phyloP scores from a whole-genome alignment of 1,139 yeast species.

The Suhomyces wounanorum region DNA sequence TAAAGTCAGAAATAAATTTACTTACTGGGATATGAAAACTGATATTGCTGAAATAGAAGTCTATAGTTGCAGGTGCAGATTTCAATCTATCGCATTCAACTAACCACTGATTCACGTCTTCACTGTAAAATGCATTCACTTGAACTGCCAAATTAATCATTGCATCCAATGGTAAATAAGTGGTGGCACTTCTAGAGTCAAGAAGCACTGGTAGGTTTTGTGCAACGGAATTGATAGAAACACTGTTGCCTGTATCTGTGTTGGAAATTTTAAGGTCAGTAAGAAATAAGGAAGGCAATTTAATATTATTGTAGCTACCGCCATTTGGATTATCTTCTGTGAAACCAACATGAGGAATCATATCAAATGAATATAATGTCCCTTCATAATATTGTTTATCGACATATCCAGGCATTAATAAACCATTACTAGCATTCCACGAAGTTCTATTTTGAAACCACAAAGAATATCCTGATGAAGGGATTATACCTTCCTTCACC shows the following conservation, averaged over 20 bases:
- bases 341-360: slow-evolving; percentile 36
- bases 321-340: not conserved
- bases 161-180: slow-evolving; percentile 59
- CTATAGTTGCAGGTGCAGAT: slow-evolving; percentile 50
- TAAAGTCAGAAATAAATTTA: slow-evolving; percentile 47
- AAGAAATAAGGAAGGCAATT: slow-evolving; percentile 59
- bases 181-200: slow-evolving; percentile 57
- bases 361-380: slow-evolving; percentile 48
- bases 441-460: slow-evolving; percentile 36
- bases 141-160: slow-evolving; percentile 72
- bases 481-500: slow-evolving; percentile 33
- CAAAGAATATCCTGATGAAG: slow-evolving; percentile 56
- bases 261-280: slow-evolving; percentile 54
- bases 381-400: slow-evolving; percentile 49
- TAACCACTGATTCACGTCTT: slow-evolving; percentile 58
- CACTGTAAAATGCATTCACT: slow-evolving; percentile 66
- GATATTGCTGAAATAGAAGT: slow-evolving; percentile 56
- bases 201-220: slow-evolving; percentile 56
- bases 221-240: slow-evolving; percentile 33
- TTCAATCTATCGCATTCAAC: slow-evolving; percentile 58
- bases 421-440: slow-evolving; percentile 29
- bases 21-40: slow-evolving; percentile 55
- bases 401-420: slow-evolving; percentile 61
- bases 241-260: slow-evolving; percentile 34
- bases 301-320: not conserved